Percentiles rank a stretch among this genome's conserved stretches.
Conservation (phyloP, 495 filamentous ascomycete genomes). For the Aspergillus incahuasiensis region DNA sequence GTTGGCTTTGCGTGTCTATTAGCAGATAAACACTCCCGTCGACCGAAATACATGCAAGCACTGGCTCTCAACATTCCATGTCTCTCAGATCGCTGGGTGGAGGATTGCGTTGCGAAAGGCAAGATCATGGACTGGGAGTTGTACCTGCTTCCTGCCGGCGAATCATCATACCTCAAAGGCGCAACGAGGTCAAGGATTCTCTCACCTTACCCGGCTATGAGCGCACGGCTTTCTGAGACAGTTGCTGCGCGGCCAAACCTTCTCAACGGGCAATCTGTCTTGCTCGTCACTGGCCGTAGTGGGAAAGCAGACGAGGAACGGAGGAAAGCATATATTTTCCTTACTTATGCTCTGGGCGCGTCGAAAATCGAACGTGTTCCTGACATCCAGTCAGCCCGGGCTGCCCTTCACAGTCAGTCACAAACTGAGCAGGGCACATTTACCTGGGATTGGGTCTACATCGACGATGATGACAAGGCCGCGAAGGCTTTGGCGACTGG, state of each 20-base stretch:
- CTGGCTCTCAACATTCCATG: conserved; percentile 87
- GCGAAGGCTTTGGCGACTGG: conserved; percentile 39
- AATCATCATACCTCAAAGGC: conserved; percentile 69
- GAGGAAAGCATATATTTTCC: conserved; percentile 60
- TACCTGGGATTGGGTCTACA: conserved; percentile 75
- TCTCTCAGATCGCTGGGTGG: conserved; percentile 74
- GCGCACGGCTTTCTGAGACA: conserved; percentile 51
- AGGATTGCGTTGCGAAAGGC: conserved; percentile 59
- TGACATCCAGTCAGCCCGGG: conserved; percentile 56
- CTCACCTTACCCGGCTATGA: conserved; percentile 50
- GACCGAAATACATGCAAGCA: conserved; percentile 91
- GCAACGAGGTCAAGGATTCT: conserved; percentile 73
- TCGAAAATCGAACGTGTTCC: conserved; percentile 56
- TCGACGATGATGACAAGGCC: conserved; percentile 58
- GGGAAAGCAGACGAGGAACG: conserved; percentile 56
- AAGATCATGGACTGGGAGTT: conserved; percentile 66
- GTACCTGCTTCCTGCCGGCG: conserved; percentile 83
- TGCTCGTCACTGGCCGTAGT: conserved; percentile 68
- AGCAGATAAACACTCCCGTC: conserved; percentile 80
- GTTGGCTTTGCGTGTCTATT: conserved; percentile 81
- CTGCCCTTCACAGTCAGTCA: conserved; percentile 42
- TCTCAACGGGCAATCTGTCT: conserved; percentile 60
- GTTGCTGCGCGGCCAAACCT: conserved; percentile 56
- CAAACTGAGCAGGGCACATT: conserved; percentile 32
- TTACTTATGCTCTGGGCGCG: conserved; percentile 76